Evolutionary conservation across 2,329 filamentous ascomycete genomes (phyloP).

Genomic region (Arthrobotrys sinensis): DNA sequence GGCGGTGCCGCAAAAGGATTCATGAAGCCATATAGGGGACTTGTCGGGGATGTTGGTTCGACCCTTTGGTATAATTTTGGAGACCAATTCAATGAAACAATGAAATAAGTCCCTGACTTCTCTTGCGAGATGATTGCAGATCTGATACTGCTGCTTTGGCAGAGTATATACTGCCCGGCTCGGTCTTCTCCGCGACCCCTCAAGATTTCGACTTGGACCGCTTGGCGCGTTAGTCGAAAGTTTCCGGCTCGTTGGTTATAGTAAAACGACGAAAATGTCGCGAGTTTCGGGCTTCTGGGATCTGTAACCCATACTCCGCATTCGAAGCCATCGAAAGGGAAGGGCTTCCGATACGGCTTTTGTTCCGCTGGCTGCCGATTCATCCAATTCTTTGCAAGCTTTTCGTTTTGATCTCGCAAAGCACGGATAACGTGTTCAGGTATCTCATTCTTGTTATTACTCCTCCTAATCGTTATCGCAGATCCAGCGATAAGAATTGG

Average conservation of each 20-base stretch:
- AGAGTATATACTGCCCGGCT: constrained; percentile 37
- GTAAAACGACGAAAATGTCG: constrained; percentile 45
- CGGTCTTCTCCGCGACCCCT: neutral
- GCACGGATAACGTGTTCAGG: constrained; percentile 24
- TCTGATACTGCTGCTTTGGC: constrained; percentile 6
- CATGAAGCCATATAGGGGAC: neutral
- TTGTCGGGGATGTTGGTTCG: neutral
- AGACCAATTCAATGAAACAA: constrained; percentile 36
- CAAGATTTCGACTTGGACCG: constrained; percentile 40
- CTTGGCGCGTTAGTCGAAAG: constrained; percentile 31
- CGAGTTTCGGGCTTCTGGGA: constrained; percentile 33
- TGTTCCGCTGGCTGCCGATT: constrained; percentile 5
- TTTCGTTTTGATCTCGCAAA: constrained; percentile 28
- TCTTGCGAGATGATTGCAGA: constrained; percentile 29
- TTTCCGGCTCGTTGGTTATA: neutral
- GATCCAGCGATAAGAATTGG: constrained; percentile 38
- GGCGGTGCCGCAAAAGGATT: neutral
- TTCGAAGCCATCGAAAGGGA: constrained; percentile 37
- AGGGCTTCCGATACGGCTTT: constrained; percentile 28
- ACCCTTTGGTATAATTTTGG: constrained; percentile 50
- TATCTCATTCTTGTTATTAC: constrained; percentile 13
- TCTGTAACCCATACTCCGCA: constrained; percentile 54
- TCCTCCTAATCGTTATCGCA: constrained; percentile 15
- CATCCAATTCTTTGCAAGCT: constrained; percentile 4
- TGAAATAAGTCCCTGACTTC: constrained; percentile 21